These are phyloP conservation scores for Pugionium cornutum DNA, from an alignment of 345 rosid genomes.

Conservation along the genomic window DNA sequence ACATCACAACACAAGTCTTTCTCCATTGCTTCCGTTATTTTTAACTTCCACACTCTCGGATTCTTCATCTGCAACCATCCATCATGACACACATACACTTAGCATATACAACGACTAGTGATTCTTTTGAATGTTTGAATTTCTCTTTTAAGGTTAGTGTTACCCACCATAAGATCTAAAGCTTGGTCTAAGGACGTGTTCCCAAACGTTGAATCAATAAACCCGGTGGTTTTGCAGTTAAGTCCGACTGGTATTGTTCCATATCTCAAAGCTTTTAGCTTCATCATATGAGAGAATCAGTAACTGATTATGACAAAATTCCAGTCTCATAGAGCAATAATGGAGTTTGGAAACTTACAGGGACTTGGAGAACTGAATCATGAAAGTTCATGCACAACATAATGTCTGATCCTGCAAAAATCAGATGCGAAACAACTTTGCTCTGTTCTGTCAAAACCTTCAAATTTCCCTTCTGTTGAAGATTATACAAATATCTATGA, in stretches of 20 bases:
- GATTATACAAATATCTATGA: slow-evolving; percentile 19
- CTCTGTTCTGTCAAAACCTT: slow-evolving; percentile 46
- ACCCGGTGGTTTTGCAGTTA: slow-evolving; percentile 30
- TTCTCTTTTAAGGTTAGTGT: background rate
- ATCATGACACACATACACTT: slow-evolving; percentile 1
- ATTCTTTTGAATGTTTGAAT: too few species aligned
- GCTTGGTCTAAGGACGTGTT: slow-evolving; percentile 55
- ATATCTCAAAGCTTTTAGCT: slow-evolving; percentile 74
- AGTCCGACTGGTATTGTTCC: slow-evolving; percentile 63
- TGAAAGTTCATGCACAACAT: slow-evolving; percentile 55
- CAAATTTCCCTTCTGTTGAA: slow-evolving; percentile 49
- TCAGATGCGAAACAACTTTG: slow-evolving; percentile 54
- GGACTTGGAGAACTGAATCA: slow-evolving; percentile 64
- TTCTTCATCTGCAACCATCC: slow-evolving; percentile 44
- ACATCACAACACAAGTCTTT: slow-evolving; percentile 53
- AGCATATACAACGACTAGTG: background rate
- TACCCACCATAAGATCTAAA: slow-evolving; percentile 63
- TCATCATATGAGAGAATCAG: slow-evolving; percentile 26
- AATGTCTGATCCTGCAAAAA: slow-evolving; percentile 66
- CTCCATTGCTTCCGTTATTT: slow-evolving; percentile 54
- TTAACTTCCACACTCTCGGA: slow-evolving; percentile 51
- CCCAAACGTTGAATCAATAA: slow-evolving; percentile 52
- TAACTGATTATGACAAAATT: too few species aligned
- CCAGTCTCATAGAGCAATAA: background rate
- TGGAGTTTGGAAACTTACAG: slow-evolving; percentile 45